A percentile compares a stretch with the other conserved stretches of the same genome.
phyloP scores from a whole-genome alignment of 2,329 filamentous ascomycete species.

The Cladosporium sphaerospermum region DNA sequence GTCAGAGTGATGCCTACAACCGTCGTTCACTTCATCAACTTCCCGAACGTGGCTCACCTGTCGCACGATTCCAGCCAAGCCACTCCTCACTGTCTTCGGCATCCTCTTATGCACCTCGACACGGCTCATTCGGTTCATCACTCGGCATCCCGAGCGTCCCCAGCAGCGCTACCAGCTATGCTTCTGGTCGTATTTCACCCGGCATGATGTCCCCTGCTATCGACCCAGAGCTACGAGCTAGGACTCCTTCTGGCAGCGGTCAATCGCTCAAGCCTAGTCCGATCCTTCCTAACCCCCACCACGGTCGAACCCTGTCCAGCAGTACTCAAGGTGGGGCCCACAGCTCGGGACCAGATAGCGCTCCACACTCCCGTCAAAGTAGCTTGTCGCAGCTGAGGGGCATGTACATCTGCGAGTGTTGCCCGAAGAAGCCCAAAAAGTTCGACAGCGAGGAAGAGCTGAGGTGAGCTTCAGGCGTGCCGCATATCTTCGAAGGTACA shows the following conservation, averaged over 20 bases:
- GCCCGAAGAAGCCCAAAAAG: slow-evolving; percentile 94
- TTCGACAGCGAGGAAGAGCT: slow-evolving; percentile 81
- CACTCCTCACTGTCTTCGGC: slow-evolving; percentile 53
- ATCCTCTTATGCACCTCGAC: slow-evolving; percentile 55
- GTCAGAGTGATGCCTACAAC: slow-evolving; percentile 45
- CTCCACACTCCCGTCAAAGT: slow-evolving; percentile 40
- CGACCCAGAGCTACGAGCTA: slow-evolving; percentile 45
- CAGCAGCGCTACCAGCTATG: slow-evolving; percentile 61
- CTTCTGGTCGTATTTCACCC: slow-evolving; percentile 56
- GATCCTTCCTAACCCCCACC: slow-evolving; percentile 2
- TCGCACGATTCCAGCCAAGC: slow-evolving; percentile 11
- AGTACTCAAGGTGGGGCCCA: slow-evolving; percentile 23
- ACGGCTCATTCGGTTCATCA: slow-evolving; percentile 58
- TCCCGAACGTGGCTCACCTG: slow-evolving; percentile 46
- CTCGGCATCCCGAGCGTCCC: slow-evolving; percentile 51
- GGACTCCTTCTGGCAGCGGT: slow-evolving; percentile 45
- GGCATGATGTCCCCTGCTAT: slow-evolving; percentile 53
- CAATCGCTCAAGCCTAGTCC: slow-evolving; percentile 39
- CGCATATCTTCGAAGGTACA: slow-evolving; percentile 15
- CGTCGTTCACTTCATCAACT: slow-evolving; percentile 51
- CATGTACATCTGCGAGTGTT: slow-evolving; percentile 80
- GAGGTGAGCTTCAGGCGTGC: slow-evolving; percentile 52
- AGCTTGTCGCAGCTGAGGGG: slow-evolving; percentile 50
- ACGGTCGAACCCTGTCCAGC: slow-evolving; percentile 22
- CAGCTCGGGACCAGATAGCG: slow-evolving; percentile 19